These are phyloP conservation scores for Camellia granthamiana DNA, from an alignment of 148 eudicot species.

Conservation along the genomic window DNA sequence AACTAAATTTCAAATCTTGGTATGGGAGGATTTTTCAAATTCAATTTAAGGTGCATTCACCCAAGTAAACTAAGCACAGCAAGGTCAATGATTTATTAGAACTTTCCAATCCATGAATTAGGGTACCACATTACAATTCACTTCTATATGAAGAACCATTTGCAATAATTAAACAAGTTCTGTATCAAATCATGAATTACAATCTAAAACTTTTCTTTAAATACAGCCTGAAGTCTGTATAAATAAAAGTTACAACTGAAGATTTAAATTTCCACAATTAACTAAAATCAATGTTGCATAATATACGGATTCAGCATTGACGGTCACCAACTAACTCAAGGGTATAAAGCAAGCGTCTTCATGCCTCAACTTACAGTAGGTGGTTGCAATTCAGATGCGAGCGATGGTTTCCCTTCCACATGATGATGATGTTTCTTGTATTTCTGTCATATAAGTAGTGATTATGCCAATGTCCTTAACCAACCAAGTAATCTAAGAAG, in stretches of 20 bases:
- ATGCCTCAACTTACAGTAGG: conserved; percentile 9
- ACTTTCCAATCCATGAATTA: neutral
- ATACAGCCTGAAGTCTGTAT: neutral
- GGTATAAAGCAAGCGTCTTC: neutral
- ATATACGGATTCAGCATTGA: neutral
- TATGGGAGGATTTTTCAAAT: neutral
- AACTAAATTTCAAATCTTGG: neutral
- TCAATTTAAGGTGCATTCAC: neutral
- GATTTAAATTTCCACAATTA: neutral
- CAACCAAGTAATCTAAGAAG: conserved; percentile 87
- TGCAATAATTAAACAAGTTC: neutral
- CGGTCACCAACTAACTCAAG: neutral
- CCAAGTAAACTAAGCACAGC: neutral
- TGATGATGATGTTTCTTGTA: neutral
- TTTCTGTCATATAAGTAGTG: neutral
- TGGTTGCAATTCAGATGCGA: neutral
- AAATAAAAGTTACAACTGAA: neutral
- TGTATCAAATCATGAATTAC: neutral
- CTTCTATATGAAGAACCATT: neutral
- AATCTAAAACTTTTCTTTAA: neutral
- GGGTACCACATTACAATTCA: neutral
- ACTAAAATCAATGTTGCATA: neutral
- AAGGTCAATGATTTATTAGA: too few species aligned
- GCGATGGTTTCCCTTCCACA: neutral
- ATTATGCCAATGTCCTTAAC: conserved; percentile 88